phyloP scores from a whole-genome alignment of 208 protist genomes.

The Acanthamoeba divionensis region DNA sequence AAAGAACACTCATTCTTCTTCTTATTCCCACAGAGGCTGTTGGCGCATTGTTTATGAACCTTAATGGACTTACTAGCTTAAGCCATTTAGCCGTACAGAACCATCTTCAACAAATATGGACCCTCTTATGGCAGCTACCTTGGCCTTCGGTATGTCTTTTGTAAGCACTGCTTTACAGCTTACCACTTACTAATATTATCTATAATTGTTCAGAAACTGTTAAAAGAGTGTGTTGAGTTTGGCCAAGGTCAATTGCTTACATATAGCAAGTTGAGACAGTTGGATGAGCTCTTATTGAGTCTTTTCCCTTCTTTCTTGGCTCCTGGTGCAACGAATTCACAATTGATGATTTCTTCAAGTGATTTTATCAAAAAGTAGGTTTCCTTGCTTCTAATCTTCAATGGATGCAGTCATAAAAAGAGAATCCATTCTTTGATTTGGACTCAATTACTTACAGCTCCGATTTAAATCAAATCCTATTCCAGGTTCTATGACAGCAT shows the following conservation, averaged over 20 bases:
- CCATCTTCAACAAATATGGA: neutral
- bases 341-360: conserved; percentile 26
- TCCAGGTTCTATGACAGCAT: conserved; percentile 34
- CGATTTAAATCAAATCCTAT: neutral
- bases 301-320: neutral
- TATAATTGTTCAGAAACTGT: too few species aligned
- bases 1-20: too few species aligned
- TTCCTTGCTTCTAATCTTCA: neutral
- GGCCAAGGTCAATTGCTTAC: neutral
- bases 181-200: too few species aligned
- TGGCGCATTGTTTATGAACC: neutral
- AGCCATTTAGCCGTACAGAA: neutral
- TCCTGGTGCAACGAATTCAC: neutral
- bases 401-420: too few species aligned
- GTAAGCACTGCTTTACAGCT: too few species aligned
- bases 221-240: neutral
- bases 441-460: neutral
- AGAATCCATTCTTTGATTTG: too few species aligned
- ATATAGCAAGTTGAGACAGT: conserved; percentile 14
- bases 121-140: conserved; percentile 18
- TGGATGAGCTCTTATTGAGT: neutral
- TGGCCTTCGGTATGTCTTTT: conserved; percentile 6
- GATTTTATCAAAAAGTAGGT: conserved; percentile 21
- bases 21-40: conserved; percentile 5
- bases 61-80: neutral